These are phyloP conservation scores for Coemansia sp. DNA, from an alignment of 192 early-diverging fungal genomes.

Conservation along the genomic window DNA sequence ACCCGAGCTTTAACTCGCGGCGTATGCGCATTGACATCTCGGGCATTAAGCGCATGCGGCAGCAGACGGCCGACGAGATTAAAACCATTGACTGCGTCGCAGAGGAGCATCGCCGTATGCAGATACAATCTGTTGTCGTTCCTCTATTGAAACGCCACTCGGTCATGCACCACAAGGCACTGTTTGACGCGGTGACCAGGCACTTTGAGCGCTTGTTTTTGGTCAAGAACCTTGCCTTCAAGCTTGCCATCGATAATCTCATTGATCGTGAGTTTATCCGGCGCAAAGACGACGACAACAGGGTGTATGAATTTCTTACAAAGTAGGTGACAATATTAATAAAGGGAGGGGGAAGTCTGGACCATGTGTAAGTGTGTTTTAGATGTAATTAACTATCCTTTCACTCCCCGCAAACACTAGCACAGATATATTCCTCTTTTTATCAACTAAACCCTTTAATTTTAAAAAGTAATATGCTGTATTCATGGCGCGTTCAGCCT, in stretches of 20 bases:
- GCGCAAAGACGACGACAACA: not conserved
- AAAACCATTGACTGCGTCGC: conserved; percentile 74
- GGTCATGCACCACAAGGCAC: not conserved
- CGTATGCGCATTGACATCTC: conserved; percentile 87
- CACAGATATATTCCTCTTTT: not conserved
- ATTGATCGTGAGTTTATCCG: not conserved
- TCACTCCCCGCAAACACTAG: not conserved
- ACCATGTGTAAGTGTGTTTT: too few species aligned
- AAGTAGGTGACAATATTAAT: not conserved
- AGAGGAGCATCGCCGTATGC: conserved; percentile 42
- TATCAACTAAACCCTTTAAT: too few species aligned
- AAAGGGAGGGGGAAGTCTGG: too few species aligned
- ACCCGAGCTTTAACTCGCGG: conserved; percentile 78
- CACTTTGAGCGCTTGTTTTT: not conserved
- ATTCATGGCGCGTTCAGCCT: not conserved
- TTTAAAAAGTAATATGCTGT: not conserved
- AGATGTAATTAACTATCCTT: too few species aligned
- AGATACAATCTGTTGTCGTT: not conserved
- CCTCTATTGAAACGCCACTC: not conserved
- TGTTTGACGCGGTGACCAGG: not conserved
- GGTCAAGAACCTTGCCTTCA: not conserved
- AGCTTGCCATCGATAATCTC: not conserved
- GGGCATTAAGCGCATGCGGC: conserved; percentile 74
- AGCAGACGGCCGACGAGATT: conserved; percentile 80
- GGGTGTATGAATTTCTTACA: not conserved